phyloP scores from a whole-genome alignment of 2,329 filamentous ascomycete species.

The Penicillium sp. region DNA sequence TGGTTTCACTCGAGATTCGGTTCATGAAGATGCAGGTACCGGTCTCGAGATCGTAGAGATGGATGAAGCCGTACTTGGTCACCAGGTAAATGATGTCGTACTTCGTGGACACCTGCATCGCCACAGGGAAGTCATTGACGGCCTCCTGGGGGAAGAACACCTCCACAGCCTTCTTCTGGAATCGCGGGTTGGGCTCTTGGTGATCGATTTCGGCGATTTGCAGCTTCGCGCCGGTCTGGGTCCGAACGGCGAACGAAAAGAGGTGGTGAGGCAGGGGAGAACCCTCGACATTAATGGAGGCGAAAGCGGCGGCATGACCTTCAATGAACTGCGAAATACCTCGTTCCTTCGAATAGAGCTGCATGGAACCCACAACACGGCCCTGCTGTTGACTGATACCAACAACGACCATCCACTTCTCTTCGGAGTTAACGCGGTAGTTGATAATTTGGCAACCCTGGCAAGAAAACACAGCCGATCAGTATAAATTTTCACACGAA shows the following conservation, averaged over 20 bases:
- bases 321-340: slow-evolving; percentile 98
- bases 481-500: not conserved
- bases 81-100: slow-evolving; percentile 97
- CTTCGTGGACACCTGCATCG: slow-evolving; percentile 94
- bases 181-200: slow-evolving; percentile 80
- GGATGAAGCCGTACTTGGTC: slow-evolving; percentile 98
- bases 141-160: slow-evolving; percentile 97
- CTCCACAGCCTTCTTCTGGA: slow-evolving; percentile 94
- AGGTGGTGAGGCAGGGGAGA: slow-evolving; percentile 89
- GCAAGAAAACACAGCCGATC: not conserved
- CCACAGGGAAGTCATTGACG: slow-evolving; percentile 94
- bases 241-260: slow-evolving; percentile 94
- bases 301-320: slow-evolving; percentile 93
- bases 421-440: slow-evolving; percentile 92
- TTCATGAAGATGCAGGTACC: slow-evolving; percentile 99
- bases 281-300: slow-evolving; percentile 82
- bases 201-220: slow-evolving; percentile 98
- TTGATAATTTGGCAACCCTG: slow-evolving; percentile 99
- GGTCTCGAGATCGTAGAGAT: slow-evolving; percentile 95
- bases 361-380: slow-evolving; percentile 92
- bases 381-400: slow-evolving; percentile 93
- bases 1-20: slow-evolving; percentile 97
- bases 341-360: slow-evolving; percentile 92
- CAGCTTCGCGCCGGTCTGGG: slow-evolving; percentile 85
- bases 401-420: slow-evolving; percentile 97